Evolutionary conservation across 441 rosid genomes (phyloP).

Genomic region (Erodium chrysanthum): DNA sequence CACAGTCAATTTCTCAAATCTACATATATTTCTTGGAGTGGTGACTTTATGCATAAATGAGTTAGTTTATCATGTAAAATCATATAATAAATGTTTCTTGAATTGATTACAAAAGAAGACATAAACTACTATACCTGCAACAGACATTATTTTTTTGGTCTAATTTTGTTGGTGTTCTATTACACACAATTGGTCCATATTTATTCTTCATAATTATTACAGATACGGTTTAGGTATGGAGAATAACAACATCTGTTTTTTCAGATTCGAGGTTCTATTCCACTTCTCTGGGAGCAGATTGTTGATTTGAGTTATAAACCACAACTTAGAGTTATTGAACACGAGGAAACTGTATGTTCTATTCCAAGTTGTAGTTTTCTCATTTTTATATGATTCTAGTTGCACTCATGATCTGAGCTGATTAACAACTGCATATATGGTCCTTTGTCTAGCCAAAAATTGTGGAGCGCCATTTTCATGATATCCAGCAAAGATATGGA

Average conservation of each 20-base stretch:
- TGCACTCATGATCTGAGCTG: constrained; percentile 14
- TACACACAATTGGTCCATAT: not conserved
- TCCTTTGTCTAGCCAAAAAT: constrained; percentile 48
- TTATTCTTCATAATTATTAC: not conserved
- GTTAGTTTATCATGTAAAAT: not conserved
- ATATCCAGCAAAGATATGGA: constrained; percentile 85
- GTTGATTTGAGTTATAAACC: constrained; percentile 97
- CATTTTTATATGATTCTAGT: constrained; percentile 8
- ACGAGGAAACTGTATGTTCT: constrained; percentile 54
- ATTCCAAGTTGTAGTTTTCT: constrained; percentile 10
- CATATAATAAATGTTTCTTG: not conserved
- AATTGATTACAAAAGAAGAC: not conserved
- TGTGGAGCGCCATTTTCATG: constrained; percentile 78
- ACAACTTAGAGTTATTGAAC: constrained; percentile 48
- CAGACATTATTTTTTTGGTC: not conserved
- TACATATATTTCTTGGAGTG: constrained; percentile 1
- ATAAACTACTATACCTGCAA: not conserved
- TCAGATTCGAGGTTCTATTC: constrained; percentile 92
- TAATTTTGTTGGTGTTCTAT: not conserved
- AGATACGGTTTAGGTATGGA: not conserved
- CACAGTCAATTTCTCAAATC: not conserved
- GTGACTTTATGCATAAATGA: not conserved
- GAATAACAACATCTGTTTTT: constrained; percentile 16
- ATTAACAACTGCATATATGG: constrained; percentile 12
- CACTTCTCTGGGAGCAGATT: constrained; percentile 98